These are phyloP conservation scores for Aureobasidium leucospermi DNA, from an alignment of 2,329 filamentous ascomycete genomes.

Conservation along the genomic window DNA sequence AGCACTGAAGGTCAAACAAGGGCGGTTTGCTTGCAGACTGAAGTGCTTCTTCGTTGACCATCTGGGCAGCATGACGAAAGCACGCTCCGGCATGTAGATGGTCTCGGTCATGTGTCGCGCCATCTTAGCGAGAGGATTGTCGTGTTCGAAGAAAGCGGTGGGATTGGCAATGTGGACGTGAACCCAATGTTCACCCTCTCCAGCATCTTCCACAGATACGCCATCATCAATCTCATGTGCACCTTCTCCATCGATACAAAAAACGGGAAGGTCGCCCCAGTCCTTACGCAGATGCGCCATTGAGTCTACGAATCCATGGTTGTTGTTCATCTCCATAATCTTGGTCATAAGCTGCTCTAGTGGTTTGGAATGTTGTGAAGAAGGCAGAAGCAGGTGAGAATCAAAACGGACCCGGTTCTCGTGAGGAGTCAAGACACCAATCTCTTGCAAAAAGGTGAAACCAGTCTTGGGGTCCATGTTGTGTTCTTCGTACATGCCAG, in stretches of 20 bases:
- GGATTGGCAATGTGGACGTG: constrained; percentile 75
- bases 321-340: constrained; percentile 21
- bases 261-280: constrained; percentile 55
- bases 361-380: constrained; percentile 36
- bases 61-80: constrained; percentile 50
- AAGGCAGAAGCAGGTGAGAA: constrained; percentile 46
- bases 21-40: constrained; percentile 47
- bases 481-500: constrained; percentile 53
- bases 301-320: constrained; percentile 40
- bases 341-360: constrained; percentile 34
- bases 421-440: constrained; percentile 64
- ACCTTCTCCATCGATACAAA: constrained; percentile 62
- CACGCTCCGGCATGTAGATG: constrained; percentile 50
- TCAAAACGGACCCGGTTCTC: constrained; percentile 60
- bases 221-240: constrained; percentile 74
- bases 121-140: constrained; percentile 51
- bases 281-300: constrained; percentile 53
- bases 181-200: constrained; percentile 56
- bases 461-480: constrained; percentile 41
- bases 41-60: constrained; percentile 44
- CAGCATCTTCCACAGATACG: constrained; percentile 56
- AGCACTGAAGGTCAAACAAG: constrained; percentile 54
- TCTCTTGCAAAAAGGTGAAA: constrained; percentile 67
- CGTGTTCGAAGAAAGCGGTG: constrained; percentile 57
- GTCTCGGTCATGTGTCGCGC: constrained; percentile 53